phyloP scores from a whole-genome alignment of 441 rosid genomes.

The Viola pubescens region DNA sequence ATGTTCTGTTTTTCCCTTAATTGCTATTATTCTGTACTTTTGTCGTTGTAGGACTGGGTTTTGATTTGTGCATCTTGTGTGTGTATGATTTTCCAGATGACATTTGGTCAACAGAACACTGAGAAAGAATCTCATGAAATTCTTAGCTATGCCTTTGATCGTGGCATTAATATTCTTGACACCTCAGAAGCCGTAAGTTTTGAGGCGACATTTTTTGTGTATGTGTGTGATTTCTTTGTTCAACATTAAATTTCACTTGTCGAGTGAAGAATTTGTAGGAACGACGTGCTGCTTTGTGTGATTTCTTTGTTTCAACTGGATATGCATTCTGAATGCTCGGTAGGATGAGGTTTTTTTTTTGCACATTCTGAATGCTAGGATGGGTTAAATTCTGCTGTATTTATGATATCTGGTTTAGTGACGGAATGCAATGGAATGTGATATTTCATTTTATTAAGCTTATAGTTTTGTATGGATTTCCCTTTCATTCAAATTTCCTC shows the following conservation, averaged over 20 bases:
- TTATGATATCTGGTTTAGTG: too few species aligned
- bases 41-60: background rate
- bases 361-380: too few species aligned
- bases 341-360: too few species aligned
- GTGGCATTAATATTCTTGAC: conserved; percentile 63
- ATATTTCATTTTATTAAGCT: background rate
- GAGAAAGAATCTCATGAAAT: conserved; percentile 87
- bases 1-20: background rate
- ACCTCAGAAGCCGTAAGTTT: conserved; percentile 72
- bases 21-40: background rate
- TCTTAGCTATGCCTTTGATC: conserved; percentile 58
- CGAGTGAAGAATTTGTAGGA: too few species aligned
- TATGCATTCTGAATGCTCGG: too few species aligned
- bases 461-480: background rate
- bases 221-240: background rate
- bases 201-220: background rate
- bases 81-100: conserved; percentile 45
- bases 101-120: conserved; percentile 82
- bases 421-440: background rate
- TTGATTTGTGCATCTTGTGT: background rate
- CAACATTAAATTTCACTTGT: background rate
- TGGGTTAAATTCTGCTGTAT: too few species aligned
- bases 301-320: too few species aligned
- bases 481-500: background rate
- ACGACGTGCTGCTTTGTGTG: too few species aligned